Conservation (phyloP, 495 filamentous ascomycete species). For the Penicillium argentinense region DNA sequence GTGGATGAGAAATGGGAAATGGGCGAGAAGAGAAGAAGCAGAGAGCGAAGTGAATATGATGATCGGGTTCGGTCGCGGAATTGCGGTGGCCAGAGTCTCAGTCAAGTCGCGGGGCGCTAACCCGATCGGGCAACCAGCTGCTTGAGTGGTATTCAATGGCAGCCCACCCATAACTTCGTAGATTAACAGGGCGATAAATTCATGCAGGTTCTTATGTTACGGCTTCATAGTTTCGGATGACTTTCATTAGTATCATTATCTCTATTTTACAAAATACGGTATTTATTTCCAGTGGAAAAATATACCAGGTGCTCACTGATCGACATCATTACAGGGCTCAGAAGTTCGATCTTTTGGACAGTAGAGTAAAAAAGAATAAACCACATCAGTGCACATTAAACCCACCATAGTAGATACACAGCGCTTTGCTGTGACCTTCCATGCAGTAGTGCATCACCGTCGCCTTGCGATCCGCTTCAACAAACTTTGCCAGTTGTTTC, state of each 20-base stretch:
- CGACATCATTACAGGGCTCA: too few relatives aligned
- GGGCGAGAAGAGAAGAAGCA: neutral
- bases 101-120: conserved; percentile 13
- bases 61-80: neutral
- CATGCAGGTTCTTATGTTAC: too few relatives aligned
- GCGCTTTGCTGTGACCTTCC: conserved; percentile 81
- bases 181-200: too few relatives aligned
- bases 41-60: neutral
- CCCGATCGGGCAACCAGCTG: conserved; percentile 26
- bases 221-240: too few relatives aligned
- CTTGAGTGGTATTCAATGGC: neutral
- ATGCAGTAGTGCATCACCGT: conserved; percentile 90
- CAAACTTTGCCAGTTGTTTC: conserved; percentile 71
- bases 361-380: neutral
- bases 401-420: conserved; percentile 55
- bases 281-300: too few relatives aligned
- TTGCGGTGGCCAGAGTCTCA: conserved; percentile 4
- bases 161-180: too few relatives aligned
- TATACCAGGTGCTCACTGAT: too few relatives aligned
- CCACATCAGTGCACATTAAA: conserved; percentile 28
- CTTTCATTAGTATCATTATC: too few relatives aligned
- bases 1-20: too few relatives aligned
- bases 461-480: conserved; percentile 52
- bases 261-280: too few relatives aligned
- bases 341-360: too few relatives aligned